Base-by-base conservation (phyloP, 2,329 filamentous ascomycete genomes). In the Chaetomium sp. region DNA sequence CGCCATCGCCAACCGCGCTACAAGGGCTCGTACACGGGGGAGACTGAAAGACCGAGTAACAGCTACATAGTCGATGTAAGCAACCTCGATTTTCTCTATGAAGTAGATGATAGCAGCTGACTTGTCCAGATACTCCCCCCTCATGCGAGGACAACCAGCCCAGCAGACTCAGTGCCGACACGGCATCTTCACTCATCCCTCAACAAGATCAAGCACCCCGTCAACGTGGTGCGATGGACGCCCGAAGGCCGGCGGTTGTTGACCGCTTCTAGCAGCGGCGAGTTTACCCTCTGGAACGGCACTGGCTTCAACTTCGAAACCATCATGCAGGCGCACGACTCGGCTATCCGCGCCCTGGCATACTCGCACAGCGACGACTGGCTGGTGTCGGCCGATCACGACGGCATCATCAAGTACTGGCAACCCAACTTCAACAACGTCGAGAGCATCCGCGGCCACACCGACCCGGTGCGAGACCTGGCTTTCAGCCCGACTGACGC, bases 291-390 rank as follows among this genome's bases (percentile, higher is more conserved):
- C 3, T 99, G 94, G 94, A 99, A 99, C 70, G 94, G 94, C 60
- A 97, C 92, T 44, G 92, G 91, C 32, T 99, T 99, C 80, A 97
- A 99, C 71, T 99, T 99, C 66, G 94, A 99, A 74, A 97, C 94
- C 3, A 96, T 99, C 34, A 96, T 96, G 88, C 91, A 96, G 76
- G 92, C 92, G 41, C 92, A 97, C 71, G 92, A 96, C 72, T 85
- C 86, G 54, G 88, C 89, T 40, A 91, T 96, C 62, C 83, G 90
- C 64, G 86, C 88, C 8, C 78, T 91, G 46, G 84, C 85, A 61
- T 99, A 96, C 76, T 95, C 94, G 2, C 89, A 97, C 72, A 95
- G 88, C 65, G 89, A 96, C 68, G 94, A 99, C 73, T 99, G 94
- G 92, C 79, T 99, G 10, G 82, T 99, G 53, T 97, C 94, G 6